phyloP scores from a whole-genome alignment of 768 basidiomycete species.

The Agaricus sinodeliciosus region DNA sequence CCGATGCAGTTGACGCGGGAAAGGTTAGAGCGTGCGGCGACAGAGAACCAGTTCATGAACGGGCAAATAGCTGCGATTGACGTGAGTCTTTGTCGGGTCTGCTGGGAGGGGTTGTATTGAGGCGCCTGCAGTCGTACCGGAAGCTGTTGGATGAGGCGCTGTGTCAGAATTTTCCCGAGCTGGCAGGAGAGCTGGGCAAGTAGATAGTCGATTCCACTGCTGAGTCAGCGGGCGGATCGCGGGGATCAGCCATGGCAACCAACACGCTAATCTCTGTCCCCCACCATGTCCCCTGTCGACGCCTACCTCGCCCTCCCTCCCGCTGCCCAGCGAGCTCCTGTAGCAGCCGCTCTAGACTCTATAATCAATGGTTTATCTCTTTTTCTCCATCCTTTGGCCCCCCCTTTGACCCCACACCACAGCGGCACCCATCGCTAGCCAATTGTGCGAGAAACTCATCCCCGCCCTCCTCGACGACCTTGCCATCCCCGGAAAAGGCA shows the following conservation, averaged over 20 bases:
- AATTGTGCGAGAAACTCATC: slow-evolving; percentile 48
- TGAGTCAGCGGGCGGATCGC: slow-evolving; percentile 10
- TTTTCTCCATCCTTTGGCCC: neutral
- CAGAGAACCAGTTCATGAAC: slow-evolving; percentile 90
- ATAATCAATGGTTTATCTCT: slow-evolving; percentile 40
- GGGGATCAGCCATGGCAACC: slow-evolving; percentile 22
- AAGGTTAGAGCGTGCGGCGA: slow-evolving; percentile 73
- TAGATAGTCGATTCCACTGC: slow-evolving; percentile 5
- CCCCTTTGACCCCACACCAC: slow-evolving; percentile 2
- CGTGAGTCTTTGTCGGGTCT: slow-evolving; percentile 29
- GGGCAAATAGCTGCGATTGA: slow-evolving; percentile 78
- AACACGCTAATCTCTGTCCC: slow-evolving; percentile 7
- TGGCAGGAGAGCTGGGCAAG: slow-evolving; percentile 30
- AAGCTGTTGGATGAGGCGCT: slow-evolving; percentile 63
- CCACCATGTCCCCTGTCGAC: slow-evolving; percentile 39
- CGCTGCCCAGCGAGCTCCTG: slow-evolving; percentile 38
- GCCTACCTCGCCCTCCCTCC: slow-evolving; percentile 42
- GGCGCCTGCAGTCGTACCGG: slow-evolving; percentile 56
- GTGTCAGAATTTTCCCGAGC: slow-evolving; percentile 65
- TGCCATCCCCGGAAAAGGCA: slow-evolving; percentile 34
- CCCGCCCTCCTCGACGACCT: slow-evolving; percentile 57
- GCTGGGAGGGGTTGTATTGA: slow-evolving; percentile 2
- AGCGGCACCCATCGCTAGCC: slow-evolving; percentile 44
- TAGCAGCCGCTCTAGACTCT: slow-evolving; percentile 40
- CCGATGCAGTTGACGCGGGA: slow-evolving; percentile 80